Base-by-base conservation (phyloP, 768 basidiomycete species). In the Arthromyces matolae region DNA sequence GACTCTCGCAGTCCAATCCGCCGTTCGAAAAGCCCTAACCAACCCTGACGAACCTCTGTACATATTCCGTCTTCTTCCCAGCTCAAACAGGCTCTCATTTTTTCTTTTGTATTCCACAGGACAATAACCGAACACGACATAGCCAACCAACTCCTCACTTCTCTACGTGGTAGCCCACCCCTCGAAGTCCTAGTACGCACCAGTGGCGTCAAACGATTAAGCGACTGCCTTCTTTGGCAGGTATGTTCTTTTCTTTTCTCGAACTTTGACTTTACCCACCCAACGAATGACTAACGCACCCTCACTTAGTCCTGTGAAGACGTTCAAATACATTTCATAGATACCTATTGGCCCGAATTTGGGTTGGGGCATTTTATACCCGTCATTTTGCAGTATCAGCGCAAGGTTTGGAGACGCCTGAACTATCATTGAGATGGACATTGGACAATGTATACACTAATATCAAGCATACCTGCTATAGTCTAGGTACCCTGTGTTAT, bases 171-270 rank as follows among this genome's bases (percentile, higher is more conserved):
- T 16, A 87, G 83, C 57, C 89, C 87, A 12, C 89, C 91, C 9
- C 71, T 96, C 0, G 95, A 98, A 59, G 79, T 99, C 38, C 77
- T 98, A 42, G 72, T 99, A 18, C 80, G 96, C 33, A 96, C 94
- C 0, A 93, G 91, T 42, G 92, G 93, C 9, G 96, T 95, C 5
- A 85, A 80, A 49, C 77, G 93, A 3, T 67, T 96, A 19, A 92
- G 89, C 59, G 92, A 96, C 56, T 99, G 84, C 61, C 64, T 97
- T 62, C 79, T 94, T 13, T 99, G 95, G 96, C 96, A 99, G 88
- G 94, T 89, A 47, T 49, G 81, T 68, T 2, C 23, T n/a, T 37
- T 37, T 42, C 10, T 9, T 29, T 4, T 13, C n/a, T n/a, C n/a
- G n/a, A n/a, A 20, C 19, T 14, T 28, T 7, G 23, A 12, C 47